These are phyloP conservation scores for Rhizophora apiculata DNA, from an alignment of 345 rosid species.

Conservation along the genomic window DNA sequence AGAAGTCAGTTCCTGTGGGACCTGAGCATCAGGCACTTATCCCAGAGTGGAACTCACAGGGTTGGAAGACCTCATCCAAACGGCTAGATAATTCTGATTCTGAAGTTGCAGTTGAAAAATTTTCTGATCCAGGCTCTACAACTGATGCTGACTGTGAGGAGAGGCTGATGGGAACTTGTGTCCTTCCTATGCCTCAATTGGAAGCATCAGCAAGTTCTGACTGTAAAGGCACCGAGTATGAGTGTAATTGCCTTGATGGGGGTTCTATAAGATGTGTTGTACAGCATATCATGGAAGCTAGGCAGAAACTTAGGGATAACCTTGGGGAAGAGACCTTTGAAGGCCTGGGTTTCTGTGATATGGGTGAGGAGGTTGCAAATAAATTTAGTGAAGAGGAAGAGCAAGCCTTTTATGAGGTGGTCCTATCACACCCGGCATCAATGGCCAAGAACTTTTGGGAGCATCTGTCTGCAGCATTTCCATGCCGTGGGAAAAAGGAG, in stretches of 20 bases:
- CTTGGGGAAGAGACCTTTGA: slow-evolving; percentile 53
- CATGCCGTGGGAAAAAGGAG: slow-evolving; percentile 50
- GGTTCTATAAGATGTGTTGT: slow-evolving; percentile 57
- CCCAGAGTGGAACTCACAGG: slow-evolving; percentile 38
- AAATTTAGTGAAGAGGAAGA: slow-evolving; percentile 64
- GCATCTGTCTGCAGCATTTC: slow-evolving; percentile 46
- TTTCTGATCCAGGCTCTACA: neutral
- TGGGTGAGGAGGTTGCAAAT: slow-evolving; percentile 65
- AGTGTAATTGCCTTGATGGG: slow-evolving; percentile 53
- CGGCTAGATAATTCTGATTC: slow-evolving; percentile 8
- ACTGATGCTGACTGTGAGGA: slow-evolving; percentile 22
- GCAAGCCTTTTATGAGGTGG: slow-evolving; percentile 45
- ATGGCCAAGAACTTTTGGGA: slow-evolving; percentile 65
- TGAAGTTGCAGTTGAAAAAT: slow-evolving; percentile 12
- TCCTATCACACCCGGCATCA: slow-evolving; percentile 55
- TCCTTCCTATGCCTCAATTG: slow-evolving; percentile 52
- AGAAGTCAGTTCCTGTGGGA: slow-evolving; percentile 50
- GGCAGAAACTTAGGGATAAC: slow-evolving; percentile 42
- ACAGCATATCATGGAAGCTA: slow-evolving; percentile 59
- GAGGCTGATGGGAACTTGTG: slow-evolving; percentile 47
- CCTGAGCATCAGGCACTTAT: slow-evolving; percentile 56
- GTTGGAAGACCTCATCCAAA: slow-evolving; percentile 7
- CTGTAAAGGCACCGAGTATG: slow-evolving; percentile 26
- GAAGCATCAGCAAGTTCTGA: slow-evolving; percentile 24
- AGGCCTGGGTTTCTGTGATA: slow-evolving; percentile 56